Evolutionary conservation across 345 rosid species (phyloP), one percentile per base, ranked within the genome.

Genomic region (Lagerstroemia speciosa): DNA sequence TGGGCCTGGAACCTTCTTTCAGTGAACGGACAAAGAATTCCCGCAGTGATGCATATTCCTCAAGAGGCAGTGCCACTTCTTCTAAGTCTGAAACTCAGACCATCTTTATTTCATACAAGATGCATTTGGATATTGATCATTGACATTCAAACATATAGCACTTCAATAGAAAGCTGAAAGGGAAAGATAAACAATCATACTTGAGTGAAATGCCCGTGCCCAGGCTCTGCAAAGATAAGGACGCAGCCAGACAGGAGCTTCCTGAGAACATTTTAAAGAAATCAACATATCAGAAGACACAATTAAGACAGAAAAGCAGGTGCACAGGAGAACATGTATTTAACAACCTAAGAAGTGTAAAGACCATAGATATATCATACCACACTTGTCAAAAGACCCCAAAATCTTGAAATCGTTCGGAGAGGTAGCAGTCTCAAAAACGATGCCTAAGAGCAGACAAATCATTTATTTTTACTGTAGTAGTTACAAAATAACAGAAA

Each of bases 191-290:
- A 57, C 11, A 57, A 69, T 69, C 85, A 64, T 89, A 91, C 97
- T 86, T 80, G 97, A 81, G 77, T 88, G 99, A 71, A 91, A 91
- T 58, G 99, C 97, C 10, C 92, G 93, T 62, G 97, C 91, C 97
- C 97, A 94, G 1, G 96, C 92, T 84, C 72, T 83, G 74, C 92
- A 86, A 55, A 88, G 86, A 85, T 72, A 75, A 2, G 97, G 93
- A 45, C 97, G 93, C 86, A 91, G 45, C 92, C 87, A 84, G 66
- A 83, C 75, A 20, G 97, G 99, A 82, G 85, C 77, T 78, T 94
- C 95, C 99, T 89, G 60, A 63, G 58, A 30, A 62, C 26, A 64
- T 34, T 16, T 62, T 29, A 8, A 30, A 24, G 24, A 68, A 33
- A 36, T 60, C 43, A 22, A 27, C 15, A 32, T 10, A 64, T 34